phyloP scores from a whole-genome alignment of 1,139 yeast genomes.

The Sugiyamaella castrensis region DNA sequence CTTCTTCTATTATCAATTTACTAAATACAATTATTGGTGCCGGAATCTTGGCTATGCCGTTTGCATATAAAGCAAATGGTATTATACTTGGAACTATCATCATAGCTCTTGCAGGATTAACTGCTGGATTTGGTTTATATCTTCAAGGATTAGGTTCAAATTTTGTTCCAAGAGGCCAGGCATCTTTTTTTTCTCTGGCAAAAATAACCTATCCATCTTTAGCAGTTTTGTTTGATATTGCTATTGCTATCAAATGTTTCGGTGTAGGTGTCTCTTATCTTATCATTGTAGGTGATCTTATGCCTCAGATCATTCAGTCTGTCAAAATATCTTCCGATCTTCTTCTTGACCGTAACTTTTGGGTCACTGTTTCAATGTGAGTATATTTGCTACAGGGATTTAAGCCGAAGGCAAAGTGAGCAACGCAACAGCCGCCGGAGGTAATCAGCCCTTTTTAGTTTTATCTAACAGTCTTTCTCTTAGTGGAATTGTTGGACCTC shows the following conservation, averaged over 20 bases:
- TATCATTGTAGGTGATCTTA: slow-evolving; percentile 84
- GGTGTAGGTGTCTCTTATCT: slow-evolving; percentile 90
- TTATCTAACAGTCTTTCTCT: slow-evolving; percentile 2
- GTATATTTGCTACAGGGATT: too few species aligned
- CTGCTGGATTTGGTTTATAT: slow-evolving; percentile 78
- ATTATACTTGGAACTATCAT: slow-evolving; percentile 63
- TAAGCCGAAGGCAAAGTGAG: too few species aligned
- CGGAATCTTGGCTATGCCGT: slow-evolving; percentile 90
- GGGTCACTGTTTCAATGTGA: slow-evolving; percentile 62
- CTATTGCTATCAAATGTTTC: slow-evolving; percentile 86
- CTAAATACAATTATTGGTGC: slow-evolving; percentile 56
- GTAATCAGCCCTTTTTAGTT: neutral
- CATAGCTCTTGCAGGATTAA: slow-evolving; percentile 66
- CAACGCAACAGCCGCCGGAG: neutral
- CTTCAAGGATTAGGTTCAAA: slow-evolving; percentile 73
- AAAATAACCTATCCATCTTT: slow-evolving; percentile 80
- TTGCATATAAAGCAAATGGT: slow-evolving; percentile 85
- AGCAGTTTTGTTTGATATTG: slow-evolving; percentile 77
- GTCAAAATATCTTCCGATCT: slow-evolving; percentile 22
- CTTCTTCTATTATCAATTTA: slow-evolving; percentile 39
- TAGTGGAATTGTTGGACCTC: slow-evolving; percentile 59
- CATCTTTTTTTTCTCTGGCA: slow-evolving; percentile 84
- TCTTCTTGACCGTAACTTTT: slow-evolving; percentile 43
- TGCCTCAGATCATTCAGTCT: slow-evolving; percentile 54
- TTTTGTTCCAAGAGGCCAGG: slow-evolving; percentile 66